phyloP scores from a whole-genome alignment of 257 asterid genomes.

The Gynochthodes officinalis region DNA sequence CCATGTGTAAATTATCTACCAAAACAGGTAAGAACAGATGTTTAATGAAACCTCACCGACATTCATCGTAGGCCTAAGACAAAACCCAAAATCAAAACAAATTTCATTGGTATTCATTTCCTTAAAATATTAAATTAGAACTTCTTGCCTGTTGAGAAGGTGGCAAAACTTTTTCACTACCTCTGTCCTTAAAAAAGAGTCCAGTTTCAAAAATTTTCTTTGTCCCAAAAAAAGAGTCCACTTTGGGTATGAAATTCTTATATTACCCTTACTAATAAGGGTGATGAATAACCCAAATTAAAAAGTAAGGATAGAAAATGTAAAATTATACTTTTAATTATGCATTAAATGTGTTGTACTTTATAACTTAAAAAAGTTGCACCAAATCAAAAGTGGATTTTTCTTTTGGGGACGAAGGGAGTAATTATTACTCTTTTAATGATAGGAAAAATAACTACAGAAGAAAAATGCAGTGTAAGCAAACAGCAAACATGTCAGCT shows the following conservation, averaged over 20 bases:
- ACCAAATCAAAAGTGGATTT: no score
- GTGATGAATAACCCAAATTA: no score
- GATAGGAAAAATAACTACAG: slow-evolving; percentile 1
- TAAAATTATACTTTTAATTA: no score
- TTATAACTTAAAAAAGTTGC: no score
- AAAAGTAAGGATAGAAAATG: no score
- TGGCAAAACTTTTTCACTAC: background rate
- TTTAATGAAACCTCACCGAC: background rate
- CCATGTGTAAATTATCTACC: background rate
- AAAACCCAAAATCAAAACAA: background rate
- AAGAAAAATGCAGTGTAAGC: slow-evolving; percentile 2
- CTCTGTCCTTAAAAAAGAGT: no score
- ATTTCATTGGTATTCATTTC: background rate
- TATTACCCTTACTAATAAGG: no score
- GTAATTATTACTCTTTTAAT: background rate
- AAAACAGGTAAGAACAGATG: slow-evolving; percentile 2
- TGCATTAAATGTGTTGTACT: no score
- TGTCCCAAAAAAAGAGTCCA: no score
- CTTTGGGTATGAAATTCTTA: no score
- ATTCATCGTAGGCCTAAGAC: background rate
- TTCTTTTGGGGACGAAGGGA: no score
- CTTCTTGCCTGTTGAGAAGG: slow-evolving; percentile 9
- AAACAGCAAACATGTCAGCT: background rate
- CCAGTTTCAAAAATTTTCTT: no score
- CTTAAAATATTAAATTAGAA: background rate